Conservation (phyloP, 495 filamentous ascomycete genomes). For the Xylaria curta region DNA sequence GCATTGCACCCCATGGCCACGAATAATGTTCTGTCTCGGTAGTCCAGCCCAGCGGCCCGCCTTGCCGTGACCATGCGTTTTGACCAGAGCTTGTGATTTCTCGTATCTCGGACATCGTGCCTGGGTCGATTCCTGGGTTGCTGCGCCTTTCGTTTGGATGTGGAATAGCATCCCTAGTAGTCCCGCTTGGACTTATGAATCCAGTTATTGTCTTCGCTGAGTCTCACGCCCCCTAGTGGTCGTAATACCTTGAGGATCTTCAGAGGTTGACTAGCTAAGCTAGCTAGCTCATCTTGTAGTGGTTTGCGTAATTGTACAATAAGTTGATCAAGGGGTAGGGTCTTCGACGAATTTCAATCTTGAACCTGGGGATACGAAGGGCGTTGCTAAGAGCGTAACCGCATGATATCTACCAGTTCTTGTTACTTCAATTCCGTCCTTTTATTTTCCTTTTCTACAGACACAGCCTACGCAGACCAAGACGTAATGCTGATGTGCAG, state of each 20-base stretch:
- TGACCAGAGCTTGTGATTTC: not conserved
- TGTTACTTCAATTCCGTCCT: not conserved
- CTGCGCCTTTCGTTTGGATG: not conserved
- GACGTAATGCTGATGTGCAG: not conserved
- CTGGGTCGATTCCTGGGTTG: not conserved
- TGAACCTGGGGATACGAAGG: not conserved
- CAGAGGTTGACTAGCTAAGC: not conserved
- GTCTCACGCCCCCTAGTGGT: not conserved
- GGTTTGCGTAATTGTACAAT: not conserved
- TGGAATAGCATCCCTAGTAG: not conserved
- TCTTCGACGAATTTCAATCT: not conserved
- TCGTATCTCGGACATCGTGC: not conserved
- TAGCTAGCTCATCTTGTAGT: not conserved
- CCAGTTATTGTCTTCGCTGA: not conserved
- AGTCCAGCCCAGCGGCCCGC: not conserved
- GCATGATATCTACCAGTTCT: not conserved
- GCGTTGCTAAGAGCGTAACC: not conserved
- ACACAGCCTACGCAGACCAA: not conserved
- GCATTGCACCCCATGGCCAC: constrained; percentile 4
- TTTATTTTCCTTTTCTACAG: not conserved
- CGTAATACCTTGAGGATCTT: not conserved
- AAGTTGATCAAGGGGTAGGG: not conserved
- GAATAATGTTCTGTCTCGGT: not conserved
- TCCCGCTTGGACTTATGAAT: not conserved
- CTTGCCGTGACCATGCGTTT: not conserved